A percentile compares a stretch with the other conserved stretches of the same genome.
Conservation (phyloP, 2,329 filamentous ascomycete species). For the Allantophomopsis cytisporea region DNA sequence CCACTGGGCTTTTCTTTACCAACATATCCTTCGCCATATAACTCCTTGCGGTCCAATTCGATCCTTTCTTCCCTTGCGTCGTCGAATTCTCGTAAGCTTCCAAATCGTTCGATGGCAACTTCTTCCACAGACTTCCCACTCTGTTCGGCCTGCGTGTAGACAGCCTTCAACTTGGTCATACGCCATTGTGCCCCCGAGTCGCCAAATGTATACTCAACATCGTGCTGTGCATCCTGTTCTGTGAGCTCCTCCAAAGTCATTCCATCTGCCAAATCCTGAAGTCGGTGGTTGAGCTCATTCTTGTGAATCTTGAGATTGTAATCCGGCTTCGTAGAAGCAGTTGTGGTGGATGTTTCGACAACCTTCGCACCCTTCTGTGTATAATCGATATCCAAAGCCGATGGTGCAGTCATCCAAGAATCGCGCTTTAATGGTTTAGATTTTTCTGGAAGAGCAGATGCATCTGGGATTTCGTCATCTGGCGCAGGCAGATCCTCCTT, state of each 20-base stretch:
- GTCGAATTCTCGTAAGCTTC: constrained; percentile 73
- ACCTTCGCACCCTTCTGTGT: constrained; percentile 46
- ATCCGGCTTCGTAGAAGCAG: constrained; percentile 14
- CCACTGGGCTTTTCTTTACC: constrained; percentile 80
- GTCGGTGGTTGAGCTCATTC: constrained; percentile 66
- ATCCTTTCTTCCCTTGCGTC: constrained; percentile 84
- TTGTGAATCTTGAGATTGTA: constrained; percentile 42
- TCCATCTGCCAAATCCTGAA: constrained; percentile 46
- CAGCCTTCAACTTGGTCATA: constrained; percentile 84
- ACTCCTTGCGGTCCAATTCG: constrained; percentile 72
- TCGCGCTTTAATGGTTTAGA: constrained; percentile 47
- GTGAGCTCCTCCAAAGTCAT: constrained; percentile 36
- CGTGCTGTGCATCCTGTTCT: constrained; percentile 34
- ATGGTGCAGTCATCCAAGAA: constrained; percentile 88
- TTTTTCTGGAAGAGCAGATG: constrained; percentile 9
- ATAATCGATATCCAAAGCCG: constrained; percentile 73
- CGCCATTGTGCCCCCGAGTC: constrained; percentile 87
- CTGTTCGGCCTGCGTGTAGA: constrained; percentile 70
- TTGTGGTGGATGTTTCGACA: constrained; percentile 29
- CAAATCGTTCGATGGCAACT: constrained; percentile 70
- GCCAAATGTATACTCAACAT: constrained; percentile 75
- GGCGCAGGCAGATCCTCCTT: constrained; percentile 37
- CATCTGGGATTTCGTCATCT: constrained; percentile 27
- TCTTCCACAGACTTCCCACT: constrained; percentile 63
- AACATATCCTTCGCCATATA: constrained; percentile 76